These are phyloP conservation scores for Colletotrichum zoysiae DNA, from an alignment of 2,329 filamentous ascomycete genomes.

Conservation along the genomic window DNA sequence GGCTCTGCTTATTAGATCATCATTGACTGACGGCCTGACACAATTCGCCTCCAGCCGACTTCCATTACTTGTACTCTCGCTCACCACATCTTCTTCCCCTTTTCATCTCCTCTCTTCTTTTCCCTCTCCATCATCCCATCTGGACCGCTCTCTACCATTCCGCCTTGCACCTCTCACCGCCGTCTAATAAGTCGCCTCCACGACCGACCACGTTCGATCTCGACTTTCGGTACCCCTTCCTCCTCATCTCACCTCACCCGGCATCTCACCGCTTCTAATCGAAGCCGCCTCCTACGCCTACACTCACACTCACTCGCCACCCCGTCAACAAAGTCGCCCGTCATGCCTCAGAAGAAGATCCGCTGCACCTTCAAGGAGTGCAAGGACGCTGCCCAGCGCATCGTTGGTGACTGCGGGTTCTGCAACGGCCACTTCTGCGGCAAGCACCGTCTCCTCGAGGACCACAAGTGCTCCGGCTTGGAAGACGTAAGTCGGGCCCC, in stretches of 20 bases:
- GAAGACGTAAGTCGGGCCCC: slow-evolving; percentile 77
- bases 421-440: slow-evolving; percentile 95
- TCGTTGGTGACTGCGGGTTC: slow-evolving; percentile 96
- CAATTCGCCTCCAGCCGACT: slow-evolving; percentile 39
- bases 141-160: background rate
- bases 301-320: slow-evolving; percentile 5
- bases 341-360: slow-evolving; percentile 80
- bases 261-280: slow-evolving; percentile 15
- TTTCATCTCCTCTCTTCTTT: background rate
- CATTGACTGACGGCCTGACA: slow-evolving; percentile 40
- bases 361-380: slow-evolving; percentile 92
- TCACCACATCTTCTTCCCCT: slow-evolving; percentile 25
- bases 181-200: slow-evolving; percentile 4
- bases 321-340: slow-evolving; percentile 43
- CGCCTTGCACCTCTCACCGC: slow-evolving; percentile 3
- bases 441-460: slow-evolving; percentile 93
- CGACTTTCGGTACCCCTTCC: slow-evolving; percentile 20
- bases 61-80: slow-evolving; percentile 33
- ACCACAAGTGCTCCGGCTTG: slow-evolving; percentile 91
- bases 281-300: no score
- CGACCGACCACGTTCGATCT: slow-evolving; percentile 9
- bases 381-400: slow-evolving; percentile 87
- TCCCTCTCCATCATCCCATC: background rate
- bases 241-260: background rate
- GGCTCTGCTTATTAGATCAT: slow-evolving; percentile 42